These are phyloP conservation scores for Conringia planisiliqua DNA, from an alignment of 345 rosid genomes.

Conservation along the genomic window DNA sequence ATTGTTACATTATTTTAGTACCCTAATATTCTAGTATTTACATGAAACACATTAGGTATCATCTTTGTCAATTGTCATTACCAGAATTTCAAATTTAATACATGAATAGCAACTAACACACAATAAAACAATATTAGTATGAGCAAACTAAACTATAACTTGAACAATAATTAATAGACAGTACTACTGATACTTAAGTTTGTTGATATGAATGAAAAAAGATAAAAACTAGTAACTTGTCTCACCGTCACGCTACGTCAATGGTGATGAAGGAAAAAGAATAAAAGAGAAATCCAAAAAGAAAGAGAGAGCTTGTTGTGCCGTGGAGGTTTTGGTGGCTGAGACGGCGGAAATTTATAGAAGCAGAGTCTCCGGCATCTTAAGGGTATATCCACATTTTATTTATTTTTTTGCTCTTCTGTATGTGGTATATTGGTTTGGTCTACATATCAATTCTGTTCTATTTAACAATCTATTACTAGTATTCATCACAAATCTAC, in stretches of 20 bases:
- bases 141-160: not conserved
- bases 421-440: not conserved
- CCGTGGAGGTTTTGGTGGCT: not conserved
- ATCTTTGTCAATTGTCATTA: too few species aligned
- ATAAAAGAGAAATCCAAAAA: not conserved
- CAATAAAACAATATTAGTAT: not conserved
- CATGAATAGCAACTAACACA: not conserved
- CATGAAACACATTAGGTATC: not conserved
- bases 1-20: not conserved
- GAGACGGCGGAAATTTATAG: not conserved
- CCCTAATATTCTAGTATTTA: not conserved
- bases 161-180: not conserved
- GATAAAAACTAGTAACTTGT: not conserved
- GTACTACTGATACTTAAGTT: not conserved
- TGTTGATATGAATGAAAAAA: not conserved
- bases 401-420: not conserved
- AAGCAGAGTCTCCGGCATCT: slow-evolving; percentile 15
- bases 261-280: not conserved
- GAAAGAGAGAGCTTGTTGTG: not conserved
- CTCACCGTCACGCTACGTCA: not conserved
- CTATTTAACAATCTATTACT: not conserved
- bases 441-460: not conserved
- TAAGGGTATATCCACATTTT: slow-evolving; percentile 8
- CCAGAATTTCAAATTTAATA: too few species aligned
- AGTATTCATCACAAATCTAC: not conserved